These are phyloP conservation scores for Phaeotremella fagi DNA, from an alignment of 768 basidiomycete genomes.

Conservation along the genomic window DNA sequence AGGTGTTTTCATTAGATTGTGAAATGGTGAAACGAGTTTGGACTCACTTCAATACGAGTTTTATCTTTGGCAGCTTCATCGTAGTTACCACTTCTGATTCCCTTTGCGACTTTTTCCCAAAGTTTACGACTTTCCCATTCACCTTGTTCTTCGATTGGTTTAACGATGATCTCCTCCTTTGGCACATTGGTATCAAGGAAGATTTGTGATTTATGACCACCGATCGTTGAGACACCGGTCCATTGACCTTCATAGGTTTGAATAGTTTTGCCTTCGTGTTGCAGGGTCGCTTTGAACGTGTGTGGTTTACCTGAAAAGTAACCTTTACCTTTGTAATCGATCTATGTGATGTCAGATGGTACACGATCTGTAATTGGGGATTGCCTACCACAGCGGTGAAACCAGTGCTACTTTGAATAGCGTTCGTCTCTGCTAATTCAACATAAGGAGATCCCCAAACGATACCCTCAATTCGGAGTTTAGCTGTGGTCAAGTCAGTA, in stretches of 20 bases:
- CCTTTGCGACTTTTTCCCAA: slow-evolving; percentile 82
- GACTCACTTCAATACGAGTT: slow-evolving; percentile 74
- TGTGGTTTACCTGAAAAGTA: slow-evolving; percentile 93
- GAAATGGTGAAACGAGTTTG: background rate
- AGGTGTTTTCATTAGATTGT: background rate
- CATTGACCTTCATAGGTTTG: slow-evolving; percentile 48
- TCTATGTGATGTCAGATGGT: slow-evolving; percentile 43
- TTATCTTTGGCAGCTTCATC: slow-evolving; percentile 86
- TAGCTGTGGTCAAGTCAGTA: slow-evolving; percentile 49
- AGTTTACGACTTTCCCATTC: slow-evolving; percentile 81
- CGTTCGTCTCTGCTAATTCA: slow-evolving; percentile 75
- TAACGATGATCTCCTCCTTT: slow-evolving; percentile 70
- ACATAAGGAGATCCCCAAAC: slow-evolving; percentile 86
- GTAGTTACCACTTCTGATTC: slow-evolving; percentile 85
- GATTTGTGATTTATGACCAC: slow-evolving; percentile 49
- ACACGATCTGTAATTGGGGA: background rate
- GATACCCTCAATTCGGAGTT: slow-evolving; percentile 80
- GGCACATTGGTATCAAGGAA: slow-evolving; percentile 74
- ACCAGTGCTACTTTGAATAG: slow-evolving; percentile 68
- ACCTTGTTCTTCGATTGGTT: slow-evolving; percentile 57
- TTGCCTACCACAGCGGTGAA: slow-evolving; percentile 55
- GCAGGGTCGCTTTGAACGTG: slow-evolving; percentile 79
- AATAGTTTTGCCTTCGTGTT: slow-evolving; percentile 50
- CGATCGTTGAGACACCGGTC: slow-evolving; percentile 53
- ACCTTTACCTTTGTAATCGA: slow-evolving; percentile 95